phyloP scores from a whole-genome alignment of 257 asterid species.

The Plantago elongata region DNA sequence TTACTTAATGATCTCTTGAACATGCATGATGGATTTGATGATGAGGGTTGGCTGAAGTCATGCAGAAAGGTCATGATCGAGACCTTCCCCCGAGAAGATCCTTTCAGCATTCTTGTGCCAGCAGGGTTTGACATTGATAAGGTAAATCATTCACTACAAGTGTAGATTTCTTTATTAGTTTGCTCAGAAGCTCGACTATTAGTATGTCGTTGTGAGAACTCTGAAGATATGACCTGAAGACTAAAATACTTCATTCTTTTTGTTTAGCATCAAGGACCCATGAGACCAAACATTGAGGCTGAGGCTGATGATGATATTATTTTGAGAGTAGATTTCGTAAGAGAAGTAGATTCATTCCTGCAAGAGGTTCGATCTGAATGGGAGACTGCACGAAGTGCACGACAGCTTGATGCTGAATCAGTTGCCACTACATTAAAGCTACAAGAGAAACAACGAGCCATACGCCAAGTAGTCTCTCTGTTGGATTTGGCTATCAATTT shows the following conservation, averaged over 20 bases:
- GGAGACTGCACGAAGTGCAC: conserved; percentile 31
- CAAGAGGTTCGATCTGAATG: conserved; percentile 63
- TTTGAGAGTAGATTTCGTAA: conserved; percentile 75
- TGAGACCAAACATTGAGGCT: conserved; percentile 51
- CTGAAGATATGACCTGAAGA: conserved; percentile 2
- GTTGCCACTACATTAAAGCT: conserved; percentile 71
- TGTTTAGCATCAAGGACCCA: conserved; percentile 76
- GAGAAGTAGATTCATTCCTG: conserved; percentile 72
- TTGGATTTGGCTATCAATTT: conserved; percentile 73
- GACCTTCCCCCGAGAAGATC: conserved; percentile 93
- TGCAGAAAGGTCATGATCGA: conserved; percentile 77
- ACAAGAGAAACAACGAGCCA: conserved; percentile 85
- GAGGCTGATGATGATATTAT: conserved; percentile 47
- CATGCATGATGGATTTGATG: conserved; percentile 84
- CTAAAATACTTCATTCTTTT: conserved; percentile 7
- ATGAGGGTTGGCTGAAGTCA: conserved; percentile 79
- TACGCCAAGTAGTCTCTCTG: conserved; percentile 65
- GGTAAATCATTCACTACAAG: conserved; percentile 31
- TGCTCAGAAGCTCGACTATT: not conserved
- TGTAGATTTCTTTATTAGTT: not conserved
- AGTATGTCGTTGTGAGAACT: not conserved
- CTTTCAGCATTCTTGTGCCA: conserved; percentile 87
- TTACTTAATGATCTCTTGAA: conserved; percentile 76
- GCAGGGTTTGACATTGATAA: conserved; percentile 83
- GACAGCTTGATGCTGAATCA: conserved; percentile 68